A percentile compares a stretch with the other conserved stretches of the same genome.
These are phyloP conservation scores for Hanseniaspora lachancei DNA, from an alignment of 805 yeast species.

Conservation along the genomic window DNA sequence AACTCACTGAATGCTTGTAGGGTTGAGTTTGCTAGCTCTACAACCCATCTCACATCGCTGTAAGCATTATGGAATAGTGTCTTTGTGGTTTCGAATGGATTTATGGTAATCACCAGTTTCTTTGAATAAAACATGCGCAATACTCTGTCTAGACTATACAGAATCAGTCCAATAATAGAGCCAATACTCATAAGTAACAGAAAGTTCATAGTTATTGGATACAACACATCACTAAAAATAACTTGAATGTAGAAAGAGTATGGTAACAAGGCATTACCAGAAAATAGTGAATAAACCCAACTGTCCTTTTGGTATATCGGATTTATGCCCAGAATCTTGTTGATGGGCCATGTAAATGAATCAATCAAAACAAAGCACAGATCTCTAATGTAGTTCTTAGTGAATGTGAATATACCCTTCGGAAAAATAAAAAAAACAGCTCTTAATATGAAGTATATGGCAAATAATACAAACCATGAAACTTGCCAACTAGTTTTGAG, in stretches of 20 bases:
- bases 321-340: neutral
- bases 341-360: conserved; percentile 1
- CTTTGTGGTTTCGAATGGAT: neutral
- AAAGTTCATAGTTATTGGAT: neutral
- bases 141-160: neutral
- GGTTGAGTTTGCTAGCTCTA: neutral
- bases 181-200: neutral
- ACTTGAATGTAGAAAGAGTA: neutral
- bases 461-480: neutral
- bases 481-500: neutral
- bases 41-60: neutral
- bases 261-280: neutral
- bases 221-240: neutral
- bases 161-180: neutral
- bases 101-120: neutral
- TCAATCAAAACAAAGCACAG: conserved; percentile 1
- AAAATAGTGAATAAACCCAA: neutral
- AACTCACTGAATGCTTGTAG: neutral
- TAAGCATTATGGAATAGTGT: neutral
- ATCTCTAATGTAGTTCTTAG: neutral
- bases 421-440: neutral
- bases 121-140: neutral
- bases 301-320: conserved; percentile 1
- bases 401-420: neutral
- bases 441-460: neutral